Base-by-base conservation (phyloP, 306 rosid species). In the Albizia julibrissin region DNA sequence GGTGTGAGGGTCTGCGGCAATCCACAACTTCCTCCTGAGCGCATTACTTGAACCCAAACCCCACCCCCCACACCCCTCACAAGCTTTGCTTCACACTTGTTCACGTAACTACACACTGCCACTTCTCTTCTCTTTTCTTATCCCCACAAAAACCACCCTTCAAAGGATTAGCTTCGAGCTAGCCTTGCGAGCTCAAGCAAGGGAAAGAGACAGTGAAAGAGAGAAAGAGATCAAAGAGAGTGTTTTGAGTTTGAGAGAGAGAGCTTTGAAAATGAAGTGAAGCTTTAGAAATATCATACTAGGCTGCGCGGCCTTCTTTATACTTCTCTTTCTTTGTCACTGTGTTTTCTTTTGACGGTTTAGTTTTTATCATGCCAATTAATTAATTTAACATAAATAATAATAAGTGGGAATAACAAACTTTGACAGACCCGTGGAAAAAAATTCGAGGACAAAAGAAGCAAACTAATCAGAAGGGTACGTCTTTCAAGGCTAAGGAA, bases 221-320 rank as follows among this genome's bases (percentile, higher is more conserved):
- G 44, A 66, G 44, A 10, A 6, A 43, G 29, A 54, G 26, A 75
- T 34, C 68, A 22, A 59, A 59, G 61, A 44, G 70, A 69, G 69
- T 5, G 19, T 15, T 29, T 62, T 29, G 69, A 29, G 72, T 46
- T 75, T 64, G 33, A 29, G n/a, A 27, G 42, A 64, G 40, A 27
- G 42, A 64, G 40, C 11, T 29, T 64, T 15, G 84, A 76, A 78
- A 21, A 77, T 74, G 37, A 85, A 40, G 84, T 69, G 72, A 26
- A 79, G 89, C 34, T 81, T 87, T 87, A 64, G 91, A 81, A 85
- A 74, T 81, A 81, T 82, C 82, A 89, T 47, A 74, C 87, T 75
- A 82, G 78, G 79, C 79, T 85, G 80, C 82, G 72, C 82, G 68
- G 19, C 91, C 87, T 87, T 87, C 92, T 91, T 92, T 92, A 92